Base-by-base conservation (phyloP, 495 filamentous ascomycete species). In the Hypoxylon trugodes region DNA sequence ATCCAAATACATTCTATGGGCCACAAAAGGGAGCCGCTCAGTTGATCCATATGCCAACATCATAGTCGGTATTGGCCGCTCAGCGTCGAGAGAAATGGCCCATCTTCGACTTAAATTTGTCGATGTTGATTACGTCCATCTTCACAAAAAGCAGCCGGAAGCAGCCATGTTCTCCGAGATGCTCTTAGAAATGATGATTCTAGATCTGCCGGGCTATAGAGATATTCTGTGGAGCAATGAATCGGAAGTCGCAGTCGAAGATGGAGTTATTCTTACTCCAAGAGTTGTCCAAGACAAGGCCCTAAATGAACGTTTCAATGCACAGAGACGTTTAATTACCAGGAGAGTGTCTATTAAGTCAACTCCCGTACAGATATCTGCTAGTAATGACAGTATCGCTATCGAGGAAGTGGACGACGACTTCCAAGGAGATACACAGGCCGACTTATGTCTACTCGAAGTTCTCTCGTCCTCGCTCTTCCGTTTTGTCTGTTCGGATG, bases 31-130 rank as follows among this genome's bases (percentile, higher is more conserved):
- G 9, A 12, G 32, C 8, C 9, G 3, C 2, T 8, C 9, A 3
- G 32, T 12, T 10, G 32, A 35, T 35, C 32, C 32, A 12, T 35
- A 35, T 35, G 32, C 32, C 4, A 35, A 35, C 9, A 35, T 35
- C 4, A 35, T 35, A 2, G 32, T 35, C 13, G 32, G 32, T 12
- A 4, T 35, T 35, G 43, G 74, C 4, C 36, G 36, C 10, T 13
- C 36, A 6, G 36, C 19, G 6, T 15, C 6, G 36, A 3, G 15
- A 6, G 36, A 40, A 15, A 15, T 16, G 6, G n/a, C 36, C 15
- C 10, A 40, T 16, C 15, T 18, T 3, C 10, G 7, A 18, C 19
- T 40, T 2, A n/a, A 40, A 15, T 15, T 40, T 2, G 36, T 40
- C 12, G 36, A 40, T 7, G 8, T 40, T 40, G 13, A 40, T 18